Evolutionary conservation across 129 eudicot genomes (phyloP).

Genomic region (carrot (Daucus carota)): DH1_v3.0 NC_030387.2:2425501-2426000

Average conservation of each 20-base stretch:
- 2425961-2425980: conserved; percentile 76
- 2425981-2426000: conserved; percentile 84
- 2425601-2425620: conserved; percentile 72
- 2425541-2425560: conserved; percentile 89
- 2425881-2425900: conserved; percentile 77
- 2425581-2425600: conserved; percentile 83
- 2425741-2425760: conserved; percentile 52
- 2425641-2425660: conserved; percentile 29
- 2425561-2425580: conserved; percentile 74
- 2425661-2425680: conserved; percentile 27
- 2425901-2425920: conserved; percentile 83
- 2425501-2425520: conserved; percentile 65
- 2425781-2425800: conserved; percentile 66
- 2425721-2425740: conserved; percentile 64
- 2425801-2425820: conserved; percentile 51
- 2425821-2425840: conserved; percentile 57
- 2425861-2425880: conserved; percentile 94
- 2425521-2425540: conserved; percentile 78
- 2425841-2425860: conserved; percentile 78
- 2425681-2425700: conserved; percentile 27
- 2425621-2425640: conserved; percentile 74
- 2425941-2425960: conserved; percentile 74
- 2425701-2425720: conserved; percentile 54
- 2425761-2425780: conserved; percentile 67
- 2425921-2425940: conserved; percentile 68